Conservation (phyloP, 306 rosid species). For the Ammopiptanthus mongolicus region DNA sequence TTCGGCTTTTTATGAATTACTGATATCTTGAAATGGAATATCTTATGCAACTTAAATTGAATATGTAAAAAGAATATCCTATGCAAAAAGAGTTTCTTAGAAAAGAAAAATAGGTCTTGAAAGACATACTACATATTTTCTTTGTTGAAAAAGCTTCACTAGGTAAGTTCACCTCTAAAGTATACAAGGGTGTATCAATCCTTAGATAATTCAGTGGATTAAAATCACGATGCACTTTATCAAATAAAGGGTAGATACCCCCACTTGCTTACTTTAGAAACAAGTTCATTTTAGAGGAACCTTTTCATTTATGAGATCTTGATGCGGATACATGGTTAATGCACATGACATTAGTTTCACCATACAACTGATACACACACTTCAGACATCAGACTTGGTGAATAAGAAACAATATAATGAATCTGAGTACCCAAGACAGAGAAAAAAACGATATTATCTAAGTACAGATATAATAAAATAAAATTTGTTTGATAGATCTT, state of each 20-base stretch:
- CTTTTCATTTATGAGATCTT: not conserved
- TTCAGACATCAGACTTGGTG: not conserved
- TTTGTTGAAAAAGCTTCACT: too few species aligned
- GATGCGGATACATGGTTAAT: not conserved
- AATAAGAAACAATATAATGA: not conserved
- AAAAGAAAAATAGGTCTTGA: not conserved
- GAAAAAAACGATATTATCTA: not conserved
- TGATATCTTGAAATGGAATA: too few species aligned
- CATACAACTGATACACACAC: not conserved
- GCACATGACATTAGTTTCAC: not conserved
- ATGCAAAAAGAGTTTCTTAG: too few species aligned
- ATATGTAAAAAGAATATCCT: too few species aligned
- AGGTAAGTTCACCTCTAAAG: too few species aligned
- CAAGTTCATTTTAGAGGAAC: too few species aligned
- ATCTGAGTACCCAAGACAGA: not conserved
- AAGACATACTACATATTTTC: not conserved
- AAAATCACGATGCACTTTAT: too few species aligned
- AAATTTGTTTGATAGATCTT: conserved; percentile 14
- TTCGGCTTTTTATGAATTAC: not conserved
- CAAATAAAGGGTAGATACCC: not conserved
- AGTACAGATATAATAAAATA: not conserved
- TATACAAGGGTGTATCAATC: too few species aligned
- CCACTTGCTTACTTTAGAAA: too few species aligned
- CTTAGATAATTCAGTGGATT: not conserved
- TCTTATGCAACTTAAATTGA: too few species aligned